Conservation (phyloP, 148 eudicot species). For the Chenopodium suecicum region DNA sequence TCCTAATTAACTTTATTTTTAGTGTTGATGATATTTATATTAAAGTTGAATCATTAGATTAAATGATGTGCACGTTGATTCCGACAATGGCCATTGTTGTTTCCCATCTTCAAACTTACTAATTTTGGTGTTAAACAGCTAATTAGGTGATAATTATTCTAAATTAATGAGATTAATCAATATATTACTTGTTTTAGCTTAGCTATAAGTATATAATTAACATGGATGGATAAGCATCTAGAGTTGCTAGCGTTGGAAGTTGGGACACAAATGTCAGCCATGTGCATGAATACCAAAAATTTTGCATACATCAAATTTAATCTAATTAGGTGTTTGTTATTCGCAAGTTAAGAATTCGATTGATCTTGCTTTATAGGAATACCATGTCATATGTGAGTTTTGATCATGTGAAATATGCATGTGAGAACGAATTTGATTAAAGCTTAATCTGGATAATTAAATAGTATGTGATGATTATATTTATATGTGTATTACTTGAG, state of each 20-base stretch:
- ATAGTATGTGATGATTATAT: neutral
- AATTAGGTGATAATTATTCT: neutral
- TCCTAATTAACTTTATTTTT: neutral
- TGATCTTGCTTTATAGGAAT: neutral
- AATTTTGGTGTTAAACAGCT: conserved; percentile 16
- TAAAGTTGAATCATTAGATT: conserved; percentile 5
- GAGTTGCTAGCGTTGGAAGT: neutral
- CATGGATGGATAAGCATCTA: conserved; percentile 21
- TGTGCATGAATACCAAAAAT: conserved; percentile 21
- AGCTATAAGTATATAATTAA: neutral
- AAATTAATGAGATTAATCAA: conserved; percentile 6
- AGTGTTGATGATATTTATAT: neutral
- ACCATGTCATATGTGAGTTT: neutral
- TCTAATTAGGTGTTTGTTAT: conserved; percentile 1
- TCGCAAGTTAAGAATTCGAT: neutral
- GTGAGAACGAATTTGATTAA: neutral
- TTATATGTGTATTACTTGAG: neutral
- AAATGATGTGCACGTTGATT: conserved; percentile 22
- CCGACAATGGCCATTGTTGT: conserved; percentile 40
- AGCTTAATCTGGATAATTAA: neutral
- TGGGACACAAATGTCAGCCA: conserved; percentile 5
- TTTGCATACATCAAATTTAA: neutral
- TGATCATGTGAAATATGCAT: neutral
- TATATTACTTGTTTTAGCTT: neutral
- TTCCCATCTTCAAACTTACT: conserved; percentile 42